Conservation (phyloP, 2,329 filamentous ascomycete genomes). For the Xylariaceae sp. region DNA sequence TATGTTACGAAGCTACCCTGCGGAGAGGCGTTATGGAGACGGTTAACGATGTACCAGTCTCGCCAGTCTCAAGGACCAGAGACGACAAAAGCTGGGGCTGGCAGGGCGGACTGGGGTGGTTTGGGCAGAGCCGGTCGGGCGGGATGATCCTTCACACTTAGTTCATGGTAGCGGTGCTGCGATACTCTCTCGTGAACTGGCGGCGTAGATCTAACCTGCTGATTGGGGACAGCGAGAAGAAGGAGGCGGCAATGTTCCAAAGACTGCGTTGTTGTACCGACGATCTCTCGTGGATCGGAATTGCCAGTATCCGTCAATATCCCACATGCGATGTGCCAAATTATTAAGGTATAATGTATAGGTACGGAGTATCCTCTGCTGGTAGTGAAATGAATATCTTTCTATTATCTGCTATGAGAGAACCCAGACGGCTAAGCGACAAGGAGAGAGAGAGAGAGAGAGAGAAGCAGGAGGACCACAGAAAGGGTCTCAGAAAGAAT, state of each 20-base stretch:
- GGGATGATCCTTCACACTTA: constrained; percentile 10
- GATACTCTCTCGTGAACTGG: too few species aligned
- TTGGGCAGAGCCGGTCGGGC: constrained; percentile 15
- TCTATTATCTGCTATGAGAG: neutral
- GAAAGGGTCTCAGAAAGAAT: neutral
- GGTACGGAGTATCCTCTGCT: too few species aligned
- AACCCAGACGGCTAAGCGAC: neutral
- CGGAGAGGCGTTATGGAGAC: neutral
- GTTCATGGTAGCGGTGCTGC: constrained; percentile 15
- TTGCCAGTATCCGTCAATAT: too few species aligned
- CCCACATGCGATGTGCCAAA: too few species aligned
- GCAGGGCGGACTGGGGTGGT: constrained; percentile 4
- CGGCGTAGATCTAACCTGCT: too few species aligned
- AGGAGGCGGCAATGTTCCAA: neutral
- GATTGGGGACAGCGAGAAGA: constrained; percentile 5
- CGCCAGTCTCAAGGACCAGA: neutral
- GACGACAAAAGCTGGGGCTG: constrained; percentile 3
- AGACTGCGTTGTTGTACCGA: too few species aligned
- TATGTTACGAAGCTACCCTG: too few species aligned
- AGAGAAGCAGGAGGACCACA: neutral
- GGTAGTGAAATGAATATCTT: too few species aligned
- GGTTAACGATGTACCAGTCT: neutral
- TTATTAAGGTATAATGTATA: too few species aligned
- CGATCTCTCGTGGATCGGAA: too few species aligned
- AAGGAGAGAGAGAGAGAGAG: neutral